phyloP scores from a whole-genome alignment of 139 green algal genomes.

The Spirogloea muscicola region DNA sequence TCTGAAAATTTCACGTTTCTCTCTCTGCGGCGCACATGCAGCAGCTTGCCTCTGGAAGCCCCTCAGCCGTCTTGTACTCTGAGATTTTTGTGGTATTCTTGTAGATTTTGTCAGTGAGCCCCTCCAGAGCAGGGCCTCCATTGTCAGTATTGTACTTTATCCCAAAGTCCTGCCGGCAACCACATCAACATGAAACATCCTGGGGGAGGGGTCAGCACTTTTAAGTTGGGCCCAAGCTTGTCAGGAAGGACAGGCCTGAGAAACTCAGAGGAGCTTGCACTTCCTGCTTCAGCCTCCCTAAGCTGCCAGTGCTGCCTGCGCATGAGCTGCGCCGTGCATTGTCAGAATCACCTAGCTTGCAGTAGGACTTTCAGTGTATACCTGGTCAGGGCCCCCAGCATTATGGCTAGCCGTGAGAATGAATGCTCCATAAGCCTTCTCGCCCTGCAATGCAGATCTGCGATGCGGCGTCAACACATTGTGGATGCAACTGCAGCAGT shows the following conservation, averaged over 20 bases:
- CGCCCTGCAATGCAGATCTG: constrained; percentile 11
- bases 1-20: not conserved
- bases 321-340: not conserved
- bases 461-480: not conserved
- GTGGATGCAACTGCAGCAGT: not conserved
- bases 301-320: not conserved
- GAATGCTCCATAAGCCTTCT: constrained; percentile 46
- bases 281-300: not conserved
- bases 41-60: constrained; percentile 67
- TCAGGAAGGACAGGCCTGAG: not conserved
- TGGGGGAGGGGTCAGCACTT: too few relatives aligned
- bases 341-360: not conserved
- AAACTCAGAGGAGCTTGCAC: not conserved
- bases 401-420: constrained; percentile 52
- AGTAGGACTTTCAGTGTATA: not conserved
- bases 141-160: constrained; percentile 59
- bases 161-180: constrained; percentile 46
- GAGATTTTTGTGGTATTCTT: constrained; percentile 76
- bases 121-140: constrained; percentile 47
- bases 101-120: constrained; percentile 68
- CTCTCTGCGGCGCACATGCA: not conserved
- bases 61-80: constrained; percentile 69
- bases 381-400: constrained; percentile 32
- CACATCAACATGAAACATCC: not conserved
- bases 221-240: too few relatives aligned